phyloP scores from a whole-genome alignment of 495 filamentous ascomycete species.

The Neurospora terricola region DNA sequence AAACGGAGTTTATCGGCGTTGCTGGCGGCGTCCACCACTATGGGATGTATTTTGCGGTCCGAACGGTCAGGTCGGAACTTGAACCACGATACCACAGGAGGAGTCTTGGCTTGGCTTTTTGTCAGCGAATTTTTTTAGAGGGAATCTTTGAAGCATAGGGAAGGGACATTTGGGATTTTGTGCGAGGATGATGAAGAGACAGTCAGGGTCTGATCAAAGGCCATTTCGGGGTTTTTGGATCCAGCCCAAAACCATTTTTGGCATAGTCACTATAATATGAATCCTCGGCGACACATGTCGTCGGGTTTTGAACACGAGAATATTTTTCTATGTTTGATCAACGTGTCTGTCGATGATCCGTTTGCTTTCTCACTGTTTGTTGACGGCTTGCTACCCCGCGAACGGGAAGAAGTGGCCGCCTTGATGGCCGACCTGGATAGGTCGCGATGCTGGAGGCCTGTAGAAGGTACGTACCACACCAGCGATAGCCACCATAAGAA shows the following conservation, averaged over 20 bases:
- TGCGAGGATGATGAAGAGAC: not conserved
- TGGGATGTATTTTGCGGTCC: not conserved
- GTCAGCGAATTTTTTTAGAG: not conserved
- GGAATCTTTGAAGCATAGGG: not conserved
- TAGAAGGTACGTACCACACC: not conserved
- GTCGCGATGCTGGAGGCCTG: not conserved
- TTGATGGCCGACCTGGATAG: not conserved
- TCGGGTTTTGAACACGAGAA: not conserved
- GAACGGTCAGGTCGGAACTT: not conserved
- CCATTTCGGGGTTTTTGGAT: not conserved
- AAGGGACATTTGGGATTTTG: not conserved
- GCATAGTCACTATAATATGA: not conserved
- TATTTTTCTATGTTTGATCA: not conserved
- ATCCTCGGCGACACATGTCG: not conserved
- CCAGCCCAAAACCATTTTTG: not conserved
- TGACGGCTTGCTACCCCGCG: not conserved
- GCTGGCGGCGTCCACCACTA: conserved; percentile 12
- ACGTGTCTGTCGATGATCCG: not conserved
- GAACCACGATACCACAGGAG: not conserved
- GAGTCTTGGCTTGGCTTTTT: not conserved
- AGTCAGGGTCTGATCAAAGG: not conserved
- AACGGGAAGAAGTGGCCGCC: not conserved
- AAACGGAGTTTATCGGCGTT: conserved; percentile 14
- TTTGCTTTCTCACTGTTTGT: not conserved
- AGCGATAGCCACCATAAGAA: not conserved